These are phyloP conservation scores for Solanum microdontum DNA, from an alignment of 257 asterid species.

Conservation along the genomic window DNA sequence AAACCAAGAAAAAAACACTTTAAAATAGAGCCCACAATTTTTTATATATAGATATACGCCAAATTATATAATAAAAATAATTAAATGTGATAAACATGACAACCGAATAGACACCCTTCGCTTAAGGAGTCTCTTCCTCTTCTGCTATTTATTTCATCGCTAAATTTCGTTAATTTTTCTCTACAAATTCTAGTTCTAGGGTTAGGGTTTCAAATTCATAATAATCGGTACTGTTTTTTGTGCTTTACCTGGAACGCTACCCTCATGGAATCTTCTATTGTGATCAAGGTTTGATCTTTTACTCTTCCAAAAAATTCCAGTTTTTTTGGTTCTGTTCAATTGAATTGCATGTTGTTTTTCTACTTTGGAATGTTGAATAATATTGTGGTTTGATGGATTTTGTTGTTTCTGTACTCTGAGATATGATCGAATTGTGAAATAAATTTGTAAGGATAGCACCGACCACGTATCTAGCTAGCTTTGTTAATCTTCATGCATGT, in stretches of 20 bases:
- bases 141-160: constrained; percentile 1
- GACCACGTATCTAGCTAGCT: not conserved
- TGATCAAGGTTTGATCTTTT: constrained; percentile 50
- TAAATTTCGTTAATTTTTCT: not conserved
- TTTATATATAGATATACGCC: not conserved
- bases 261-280: constrained; percentile 50
- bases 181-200: constrained; percentile 9
- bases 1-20: not conserved
- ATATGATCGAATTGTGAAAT: not conserved
- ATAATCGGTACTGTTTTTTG: not conserved
- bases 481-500: not conserved
- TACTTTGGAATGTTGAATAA: not conserved
- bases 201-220: constrained; percentile 13
- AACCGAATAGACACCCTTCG: not conserved
- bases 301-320: not conserved
- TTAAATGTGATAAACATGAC: not conserved
- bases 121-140: not conserved
- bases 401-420: not conserved
- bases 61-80: not conserved
- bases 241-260: constrained; percentile 31
- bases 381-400: not conserved
- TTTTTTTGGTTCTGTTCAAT: not conserved
- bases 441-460: not conserved
- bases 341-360: not conserved
- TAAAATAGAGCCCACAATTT: not conserved